Evolutionary conservation across 192 early-diverging fungal genomes (phyloP), one percentile per base, ranked within the genome.

Genomic region (Nowakowskiella sp.): DNA sequence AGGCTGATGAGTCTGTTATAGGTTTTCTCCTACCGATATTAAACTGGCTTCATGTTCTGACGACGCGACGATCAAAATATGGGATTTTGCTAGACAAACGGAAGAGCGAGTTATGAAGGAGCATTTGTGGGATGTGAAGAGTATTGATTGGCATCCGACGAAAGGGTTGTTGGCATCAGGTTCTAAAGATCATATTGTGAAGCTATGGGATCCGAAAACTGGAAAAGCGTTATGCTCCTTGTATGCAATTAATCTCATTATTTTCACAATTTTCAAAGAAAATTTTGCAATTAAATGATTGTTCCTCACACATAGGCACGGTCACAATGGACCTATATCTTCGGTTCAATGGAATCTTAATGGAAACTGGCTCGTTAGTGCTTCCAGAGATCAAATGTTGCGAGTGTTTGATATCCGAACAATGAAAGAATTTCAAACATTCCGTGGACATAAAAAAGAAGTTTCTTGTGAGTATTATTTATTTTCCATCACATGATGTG

Each of bases 61-160:
- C 60, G 96, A 99, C 67, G 85, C 85, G 32, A 77, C 82, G 3
- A 89, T 99, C 49, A 99, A 99, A 56, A 85, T 99, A 52, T 99
- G 96, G 96, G 81, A 86, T 54, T 99, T 99, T 66, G 81, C 81
- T 32, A 83, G 84, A 26, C 83, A 84, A 1, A 68, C 74, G 30
- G 89, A 93, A 55, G 96, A 99, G 55, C 51, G 76, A 8, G 62
- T 73, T 24, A 68, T 99, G 33, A 81, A 75, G 10, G 84, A 65
- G 74, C 55, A 8, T 3, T 9, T 25, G 23, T 94, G 91, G 89
- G 94, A 94, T 72, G 94, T 99, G 4, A 90, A 92, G 55, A 86
- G 90, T 58, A 77, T 97, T 4, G 93, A 94, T 59, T 99, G 96
- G 96, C 93, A 99, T 63, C 93, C 96, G 26, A 78, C 82, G 55